Evolutionary conservation across 805 yeast genomes (phyloP).

Genomic region (Debaryomyces castellii): DNA sequence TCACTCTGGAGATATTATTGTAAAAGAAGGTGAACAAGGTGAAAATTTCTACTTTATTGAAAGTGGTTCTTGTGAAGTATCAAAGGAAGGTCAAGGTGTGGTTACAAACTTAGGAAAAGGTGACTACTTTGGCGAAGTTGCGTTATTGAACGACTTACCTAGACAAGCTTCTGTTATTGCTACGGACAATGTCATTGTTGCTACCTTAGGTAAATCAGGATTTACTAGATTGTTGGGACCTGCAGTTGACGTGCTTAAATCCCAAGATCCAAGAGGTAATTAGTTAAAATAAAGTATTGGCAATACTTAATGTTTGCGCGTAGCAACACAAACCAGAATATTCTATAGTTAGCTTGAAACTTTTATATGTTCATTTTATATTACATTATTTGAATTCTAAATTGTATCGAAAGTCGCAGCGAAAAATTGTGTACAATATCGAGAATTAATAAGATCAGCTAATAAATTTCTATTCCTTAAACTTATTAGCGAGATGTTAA

Average conservation of each 20-base stretch:
- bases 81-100: slow-evolving; percentile 59
- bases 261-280: slow-evolving; percentile 72
- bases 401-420: background rate
- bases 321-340: background rate
- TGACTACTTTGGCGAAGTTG: slow-evolving; percentile 96
- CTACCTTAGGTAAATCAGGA: slow-evolving; percentile 88
- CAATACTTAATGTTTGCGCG: background rate
- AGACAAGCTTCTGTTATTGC: slow-evolving; percentile 93
- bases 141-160: slow-evolving; percentile 85
- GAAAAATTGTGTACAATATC: background rate
- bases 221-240: slow-evolving; percentile 94
- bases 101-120: slow-evolving; percentile 68
- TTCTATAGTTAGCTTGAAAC: background rate
- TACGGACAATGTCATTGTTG: slow-evolving; percentile 72
- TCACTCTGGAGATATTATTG: slow-evolving; percentile 69
- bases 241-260: slow-evolving; percentile 82
- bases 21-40: slow-evolving; percentile 76
- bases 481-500: background rate
- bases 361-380: background rate
- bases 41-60: slow-evolving; percentile 50
- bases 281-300: background rate
- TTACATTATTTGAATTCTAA: background rate
- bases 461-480: too few relatives aligned
- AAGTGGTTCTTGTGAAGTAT: slow-evolving; percentile 78
- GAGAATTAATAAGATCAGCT: background rate